These are phyloP conservation scores for Eucalyptus grandis DNA, from an alignment of 345 rosid species.

Conservation along the genomic window DNA sequence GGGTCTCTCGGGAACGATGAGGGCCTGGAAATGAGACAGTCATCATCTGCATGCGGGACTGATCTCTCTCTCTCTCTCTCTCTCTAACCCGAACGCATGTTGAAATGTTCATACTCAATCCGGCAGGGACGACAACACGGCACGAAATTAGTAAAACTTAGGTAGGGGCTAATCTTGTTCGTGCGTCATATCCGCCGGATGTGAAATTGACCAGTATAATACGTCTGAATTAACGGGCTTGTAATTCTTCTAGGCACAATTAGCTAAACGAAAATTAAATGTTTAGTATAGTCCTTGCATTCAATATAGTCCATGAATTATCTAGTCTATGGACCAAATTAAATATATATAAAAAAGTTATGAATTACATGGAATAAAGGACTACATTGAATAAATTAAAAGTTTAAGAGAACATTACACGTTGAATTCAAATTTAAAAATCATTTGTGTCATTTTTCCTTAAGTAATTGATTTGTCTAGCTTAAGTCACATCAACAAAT, in stretches of 20 bases:
- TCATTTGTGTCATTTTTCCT: too few species aligned
- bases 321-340: not conserved
- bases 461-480: too few species aligned
- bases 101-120: not conserved
- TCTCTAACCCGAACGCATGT: not conserved
- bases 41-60: not conserved
- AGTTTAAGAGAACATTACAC: accelerated
- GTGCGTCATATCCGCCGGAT: not conserved
- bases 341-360: too few species aligned
- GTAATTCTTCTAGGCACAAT: not conserved
- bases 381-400: too few species aligned
- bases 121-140: not conserved
- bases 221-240: accelerated
- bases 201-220: not conserved
- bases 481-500: not conserved
- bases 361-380: too few species aligned
- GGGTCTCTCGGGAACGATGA: not conserved
- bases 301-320: not conserved
- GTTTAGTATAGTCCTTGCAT: too few species aligned
- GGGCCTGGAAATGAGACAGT: not conserved
- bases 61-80: not conserved
- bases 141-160: too few species aligned
- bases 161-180: not conserved
- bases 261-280: not conserved
- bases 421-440: accelerated